These are phyloP conservation scores for Yarrowia alimentaria DNA, from an alignment of 805 yeast genomes.

Conservation along the genomic window DNA sequence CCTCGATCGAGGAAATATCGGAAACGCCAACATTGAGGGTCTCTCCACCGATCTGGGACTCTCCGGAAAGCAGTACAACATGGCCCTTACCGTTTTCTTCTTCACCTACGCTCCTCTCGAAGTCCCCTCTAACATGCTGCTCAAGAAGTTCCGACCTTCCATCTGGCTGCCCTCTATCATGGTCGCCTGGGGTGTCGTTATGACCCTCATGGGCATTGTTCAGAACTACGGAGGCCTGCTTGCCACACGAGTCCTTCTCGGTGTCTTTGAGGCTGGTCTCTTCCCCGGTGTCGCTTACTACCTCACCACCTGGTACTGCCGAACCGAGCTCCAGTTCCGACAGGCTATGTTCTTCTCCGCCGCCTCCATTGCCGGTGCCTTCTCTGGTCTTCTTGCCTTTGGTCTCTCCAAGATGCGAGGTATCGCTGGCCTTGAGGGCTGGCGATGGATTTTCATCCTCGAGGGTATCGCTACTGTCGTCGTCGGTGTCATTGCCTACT, in stretches of 20 bases:
- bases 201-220: conserved; percentile 41
- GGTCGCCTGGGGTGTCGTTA: conserved; percentile 42
- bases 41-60: conserved; percentile 44
- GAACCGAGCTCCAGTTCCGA: conserved; percentile 44
- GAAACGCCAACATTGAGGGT: conserved; percentile 55
- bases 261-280: conserved; percentile 46
- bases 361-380: conserved; percentile 46
- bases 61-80: conserved; percentile 37
- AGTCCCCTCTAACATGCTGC: conserved; percentile 33
- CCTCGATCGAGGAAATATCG: conserved; percentile 53
- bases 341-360: conserved; percentile 42
- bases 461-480: conserved; percentile 48
- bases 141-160: conserved; percentile 41
- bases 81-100: conserved; percentile 47
- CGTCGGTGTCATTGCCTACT: conserved; percentile 39
- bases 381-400: conserved; percentile 49
- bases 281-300: conserved; percentile 45
- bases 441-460: conserved; percentile 53
- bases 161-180: conserved; percentile 39
- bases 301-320: conserved; percentile 39
- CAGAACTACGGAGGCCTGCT: conserved; percentile 39
- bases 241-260: conserved; percentile 44
- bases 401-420: conserved; percentile 48
- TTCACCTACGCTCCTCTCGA: conserved; percentile 35
- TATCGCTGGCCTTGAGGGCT: conserved; percentile 44